Evolutionary conservation across 73 alveolate species (phyloP).

Genomic region (Effrenium voratum): DNA sequence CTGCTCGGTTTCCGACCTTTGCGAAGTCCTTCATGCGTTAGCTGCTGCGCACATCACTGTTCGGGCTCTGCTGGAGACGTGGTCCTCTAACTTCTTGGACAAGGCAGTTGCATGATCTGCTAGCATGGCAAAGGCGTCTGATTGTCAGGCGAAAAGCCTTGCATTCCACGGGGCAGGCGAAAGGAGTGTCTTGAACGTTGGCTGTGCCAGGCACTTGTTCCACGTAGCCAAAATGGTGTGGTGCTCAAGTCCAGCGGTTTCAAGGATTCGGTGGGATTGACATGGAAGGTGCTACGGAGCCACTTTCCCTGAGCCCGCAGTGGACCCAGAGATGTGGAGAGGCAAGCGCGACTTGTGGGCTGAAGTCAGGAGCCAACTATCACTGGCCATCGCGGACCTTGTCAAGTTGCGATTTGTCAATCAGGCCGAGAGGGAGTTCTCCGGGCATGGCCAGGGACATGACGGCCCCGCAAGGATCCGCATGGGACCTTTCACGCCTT

Average conservation of each 20-base stretch:
- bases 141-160: background rate
- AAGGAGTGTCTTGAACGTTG: too few relatives aligned
- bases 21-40: slow-evolving; percentile 66
- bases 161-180: too few relatives aligned
- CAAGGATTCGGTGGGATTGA: too few relatives aligned
- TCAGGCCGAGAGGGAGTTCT: slow-evolving; percentile 9
- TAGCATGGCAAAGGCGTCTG: background rate
- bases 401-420: slow-evolving; percentile 63
- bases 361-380: slow-evolving; percentile 33
- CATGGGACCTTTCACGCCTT: background rate
- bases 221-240: too few relatives aligned
- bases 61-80: slow-evolving; percentile 32
- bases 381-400: slow-evolving; percentile 69
- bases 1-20: slow-evolving; percentile 44
- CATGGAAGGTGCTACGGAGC: background rate
- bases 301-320: background rate
- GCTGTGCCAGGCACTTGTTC: too few relatives aligned
- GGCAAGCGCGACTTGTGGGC: background rate
- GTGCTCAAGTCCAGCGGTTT: too few relatives aligned
- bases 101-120: slow-evolving; percentile 12
- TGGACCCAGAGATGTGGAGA: background rate
- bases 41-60: slow-evolving; percentile 69
- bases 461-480: slow-evolving; percentile 8
- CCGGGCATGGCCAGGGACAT: background rate
- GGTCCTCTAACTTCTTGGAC: slow-evolving; percentile 23